Percentiles rank a stretch among this genome's conserved stretches.
Conservation (phyloP, 1,284 basidiomycete species). For the Ustilago nuda region DNA sequence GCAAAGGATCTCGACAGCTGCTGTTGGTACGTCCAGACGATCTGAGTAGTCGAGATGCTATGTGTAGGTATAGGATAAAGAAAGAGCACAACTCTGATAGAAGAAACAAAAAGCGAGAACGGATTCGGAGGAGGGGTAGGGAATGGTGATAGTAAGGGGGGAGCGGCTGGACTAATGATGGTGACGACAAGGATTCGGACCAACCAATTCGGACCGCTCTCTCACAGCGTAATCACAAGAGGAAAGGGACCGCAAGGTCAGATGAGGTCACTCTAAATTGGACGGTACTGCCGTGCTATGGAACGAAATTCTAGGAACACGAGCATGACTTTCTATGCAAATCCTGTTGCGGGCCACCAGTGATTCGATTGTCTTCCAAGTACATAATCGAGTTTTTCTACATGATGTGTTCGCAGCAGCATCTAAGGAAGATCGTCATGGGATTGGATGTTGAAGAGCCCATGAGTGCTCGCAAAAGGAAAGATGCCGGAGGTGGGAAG, state of each 20-base stretch:
- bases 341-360: conserved; percentile 5
- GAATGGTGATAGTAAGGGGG: conserved; percentile 31
- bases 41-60: conserved; percentile 21
- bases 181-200: neutral
- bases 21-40: conserved; percentile 34
- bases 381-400: neutral
- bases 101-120: conserved; percentile 30
- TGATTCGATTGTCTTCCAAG: neutral
- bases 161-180: conserved; percentile 5
- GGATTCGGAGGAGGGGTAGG: conserved; percentile 2
- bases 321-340: conserved; percentile 23
- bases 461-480: neutral
- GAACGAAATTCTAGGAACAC: conserved; percentile 16
- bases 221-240: neutral
- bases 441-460: conserved; percentile 18
- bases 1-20: conserved; percentile 16
- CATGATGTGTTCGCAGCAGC: neutral
- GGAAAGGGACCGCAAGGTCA: neutral
- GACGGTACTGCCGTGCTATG: neutral
- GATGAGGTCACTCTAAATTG: conserved; percentile 6
- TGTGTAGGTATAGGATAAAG: neutral
- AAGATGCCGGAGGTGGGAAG: no score
- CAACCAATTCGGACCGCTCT: neutral
- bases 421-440: neutral
- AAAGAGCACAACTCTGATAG: conserved; percentile 46